Evolutionary conservation across 1,284 basidiomycete species (phyloP), one percentile per base, ranked within the genome.

Genomic region (Rhizopogon parksii): DNA sequence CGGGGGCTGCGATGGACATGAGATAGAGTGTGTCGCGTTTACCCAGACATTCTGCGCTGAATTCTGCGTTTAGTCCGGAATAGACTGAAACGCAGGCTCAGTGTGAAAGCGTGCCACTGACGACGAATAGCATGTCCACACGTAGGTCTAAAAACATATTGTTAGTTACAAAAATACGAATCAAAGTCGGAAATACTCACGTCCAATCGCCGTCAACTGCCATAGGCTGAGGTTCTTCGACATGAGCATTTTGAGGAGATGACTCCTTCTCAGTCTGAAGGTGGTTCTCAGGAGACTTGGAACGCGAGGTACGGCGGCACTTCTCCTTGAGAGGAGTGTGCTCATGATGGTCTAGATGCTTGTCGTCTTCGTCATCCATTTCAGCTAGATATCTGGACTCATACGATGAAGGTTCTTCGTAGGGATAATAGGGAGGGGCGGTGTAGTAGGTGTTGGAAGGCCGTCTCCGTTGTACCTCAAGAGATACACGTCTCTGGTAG

Each of bases 31-130:
- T 32, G 27, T 2, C 0, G 30, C 27, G 49, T 46, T 68, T 53
- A 64, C 30, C 63, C 58, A 3, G 64, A 60, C 58, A 66, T 32
- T 32, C 54, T 55, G 35, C 64, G 67, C 58, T 62, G 64, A 19
- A 80, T 58, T 56, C 69, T 61, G 49, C 77, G 72, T 64, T 79
- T 76, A 15, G 78, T 77, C 51, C 80, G 70, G 64, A 83, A 83
- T 43, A 83, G 65, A 53, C 71, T 68, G 58, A 84, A 82, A 36
- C 78, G 71, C 37, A 83, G 57, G 55, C 77, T 66, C 24, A 83
- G 71, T 0, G 70, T 61, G 24, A 82, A 55, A 6, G 80, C 77
- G 56, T 80, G 78, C 81, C 81, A 83, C 49, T 82, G 77, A 19
- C 77, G 69, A 54, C 71, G 70, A 38, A 83, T 64, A 36, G 65